Conservation (phyloP, 2,329 filamentous ascomycete species). For the Epichloe typhina region DNA sequence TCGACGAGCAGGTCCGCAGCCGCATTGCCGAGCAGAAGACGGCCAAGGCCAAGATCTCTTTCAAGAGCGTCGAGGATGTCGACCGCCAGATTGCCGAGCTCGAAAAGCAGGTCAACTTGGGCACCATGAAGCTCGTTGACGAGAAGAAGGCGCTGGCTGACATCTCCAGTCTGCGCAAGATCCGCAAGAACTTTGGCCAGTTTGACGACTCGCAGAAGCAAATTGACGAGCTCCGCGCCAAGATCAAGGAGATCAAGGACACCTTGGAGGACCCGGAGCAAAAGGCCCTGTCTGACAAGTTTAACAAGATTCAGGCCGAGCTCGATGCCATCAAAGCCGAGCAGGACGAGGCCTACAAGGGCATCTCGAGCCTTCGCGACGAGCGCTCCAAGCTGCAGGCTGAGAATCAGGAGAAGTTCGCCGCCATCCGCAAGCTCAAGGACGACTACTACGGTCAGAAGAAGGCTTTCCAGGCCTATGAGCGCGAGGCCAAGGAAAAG, state of each 20-base stretch:
- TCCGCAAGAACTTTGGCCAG: constrained; percentile 78
- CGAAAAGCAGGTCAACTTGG: constrained; percentile 75
- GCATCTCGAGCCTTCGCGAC: constrained; percentile 69
- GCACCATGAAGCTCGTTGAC: constrained; percentile 89
- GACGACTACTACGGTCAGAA: constrained; percentile 74
- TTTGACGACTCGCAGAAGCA: constrained; percentile 78
- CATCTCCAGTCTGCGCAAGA: constrained; percentile 70
- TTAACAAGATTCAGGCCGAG: constrained; percentile 74
- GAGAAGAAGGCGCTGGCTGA: constrained; percentile 88
- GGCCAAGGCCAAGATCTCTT: constrained; percentile 65
- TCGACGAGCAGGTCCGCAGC: constrained; percentile 79
- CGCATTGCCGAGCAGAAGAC: constrained; percentile 79
- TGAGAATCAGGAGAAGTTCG: constrained; percentile 77
- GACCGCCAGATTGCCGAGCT: constrained; percentile 70
- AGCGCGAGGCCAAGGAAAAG: constrained; percentile 68
- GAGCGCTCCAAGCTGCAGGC: constrained; percentile 73
- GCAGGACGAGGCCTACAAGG: constrained; percentile 84
- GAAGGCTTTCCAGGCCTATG: constrained; percentile 71
- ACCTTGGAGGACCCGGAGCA: constrained; percentile 81
- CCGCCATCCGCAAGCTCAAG: constrained; percentile 72
- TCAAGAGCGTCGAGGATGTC: constrained; percentile 79
- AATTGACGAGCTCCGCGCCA: constrained; percentile 75
- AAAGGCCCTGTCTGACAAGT: constrained; percentile 76
- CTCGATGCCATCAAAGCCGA: constrained; percentile 82
- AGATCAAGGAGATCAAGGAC: constrained; percentile 83